phyloP scores from a whole-genome alignment of 768 basidiomycete genomes.

The Holtermanniella nyarrowii region DNA sequence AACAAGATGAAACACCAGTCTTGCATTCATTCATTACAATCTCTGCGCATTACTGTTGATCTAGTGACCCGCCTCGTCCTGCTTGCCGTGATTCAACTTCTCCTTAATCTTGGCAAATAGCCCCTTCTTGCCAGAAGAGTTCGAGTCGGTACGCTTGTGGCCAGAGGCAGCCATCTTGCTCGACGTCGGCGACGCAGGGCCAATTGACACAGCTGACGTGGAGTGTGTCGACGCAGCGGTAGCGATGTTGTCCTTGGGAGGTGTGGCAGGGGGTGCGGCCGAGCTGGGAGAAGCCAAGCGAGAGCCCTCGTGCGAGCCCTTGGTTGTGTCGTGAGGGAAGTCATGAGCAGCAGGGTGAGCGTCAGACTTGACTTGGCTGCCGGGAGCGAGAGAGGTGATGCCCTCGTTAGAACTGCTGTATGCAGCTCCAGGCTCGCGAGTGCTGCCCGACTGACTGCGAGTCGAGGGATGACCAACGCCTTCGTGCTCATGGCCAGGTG shows the following conservation, averaged over 20 bases:
- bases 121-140: conserved; percentile 24
- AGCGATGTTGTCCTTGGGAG: background rate
- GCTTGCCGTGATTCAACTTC: too few species aligned
- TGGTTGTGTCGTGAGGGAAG: background rate
- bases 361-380: conserved; percentile 11
- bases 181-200: background rate
- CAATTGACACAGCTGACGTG: background rate
- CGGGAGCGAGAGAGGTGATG: background rate
- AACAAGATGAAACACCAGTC: too few species aligned
- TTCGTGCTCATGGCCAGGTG: conserved; percentile 18
- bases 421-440: conserved; percentile 12
- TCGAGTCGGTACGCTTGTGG: background rate
- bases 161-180: conserved; percentile 3
- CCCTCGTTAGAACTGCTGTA: background rate
- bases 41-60: too few species aligned
- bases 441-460: conserved; percentile 11
- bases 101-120: conserved; percentile 32
- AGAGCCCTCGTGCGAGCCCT: too few species aligned
- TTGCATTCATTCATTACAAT: too few species aligned
- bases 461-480: conserved; percentile 30
- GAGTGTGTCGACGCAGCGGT: background rate
- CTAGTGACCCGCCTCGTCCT: too few species aligned
- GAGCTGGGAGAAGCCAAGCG: background rate
- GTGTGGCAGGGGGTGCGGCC: background rate
- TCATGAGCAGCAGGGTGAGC: conserved; percentile 7